phyloP scores from a whole-genome alignment of 225 moss, liverwort and hornwort species.

The Physcomitrellopsis africana region DNA sequence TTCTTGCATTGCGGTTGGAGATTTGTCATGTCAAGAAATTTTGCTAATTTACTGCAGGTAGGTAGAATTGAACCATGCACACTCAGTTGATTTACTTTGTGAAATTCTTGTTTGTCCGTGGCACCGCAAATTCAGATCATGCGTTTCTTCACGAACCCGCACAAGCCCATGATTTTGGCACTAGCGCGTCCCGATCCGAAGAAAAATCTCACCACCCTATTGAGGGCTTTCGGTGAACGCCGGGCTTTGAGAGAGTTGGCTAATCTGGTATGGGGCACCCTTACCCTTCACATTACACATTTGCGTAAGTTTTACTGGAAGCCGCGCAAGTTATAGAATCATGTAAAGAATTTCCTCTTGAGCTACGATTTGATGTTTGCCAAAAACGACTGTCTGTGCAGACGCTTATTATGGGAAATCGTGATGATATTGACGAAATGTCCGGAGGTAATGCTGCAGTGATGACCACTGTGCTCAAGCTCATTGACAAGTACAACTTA shows the following conservation, averaged over 20 bases:
- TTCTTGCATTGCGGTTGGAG: not conserved
- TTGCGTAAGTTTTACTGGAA: not conserved
- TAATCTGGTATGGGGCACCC: constrained; percentile 45
- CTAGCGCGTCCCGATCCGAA: constrained; percentile 71
- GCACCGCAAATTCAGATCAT: constrained; percentile 15
- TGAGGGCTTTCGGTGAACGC: constrained; percentile 65
- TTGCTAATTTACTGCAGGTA: not conserved
- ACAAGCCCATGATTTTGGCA: constrained; percentile 65
- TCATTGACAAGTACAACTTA: constrained; percentile 64
- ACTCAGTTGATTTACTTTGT: not conserved
- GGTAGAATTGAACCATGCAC: not conserved
- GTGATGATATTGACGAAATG: constrained; percentile 68
- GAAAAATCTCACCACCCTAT: constrained; percentile 62
- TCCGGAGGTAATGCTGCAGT: constrained; percentile 54
- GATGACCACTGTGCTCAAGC: constrained; percentile 53
- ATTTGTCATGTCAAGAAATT: not conserved
- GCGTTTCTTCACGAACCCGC: constrained; percentile 35
- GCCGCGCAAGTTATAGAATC: not conserved
- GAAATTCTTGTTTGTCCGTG: not conserved
- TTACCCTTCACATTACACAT: not conserved
- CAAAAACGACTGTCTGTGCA: constrained; percentile 28
- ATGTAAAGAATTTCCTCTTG: not conserved
- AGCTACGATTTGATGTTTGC: not conserved
- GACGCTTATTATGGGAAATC: constrained; percentile 69
- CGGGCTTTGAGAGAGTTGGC: constrained; percentile 56